These are phyloP conservation scores for Esteya vermicola DNA, from an alignment of 2,329 filamentous ascomycete species.

Conservation along the genomic window DNA sequence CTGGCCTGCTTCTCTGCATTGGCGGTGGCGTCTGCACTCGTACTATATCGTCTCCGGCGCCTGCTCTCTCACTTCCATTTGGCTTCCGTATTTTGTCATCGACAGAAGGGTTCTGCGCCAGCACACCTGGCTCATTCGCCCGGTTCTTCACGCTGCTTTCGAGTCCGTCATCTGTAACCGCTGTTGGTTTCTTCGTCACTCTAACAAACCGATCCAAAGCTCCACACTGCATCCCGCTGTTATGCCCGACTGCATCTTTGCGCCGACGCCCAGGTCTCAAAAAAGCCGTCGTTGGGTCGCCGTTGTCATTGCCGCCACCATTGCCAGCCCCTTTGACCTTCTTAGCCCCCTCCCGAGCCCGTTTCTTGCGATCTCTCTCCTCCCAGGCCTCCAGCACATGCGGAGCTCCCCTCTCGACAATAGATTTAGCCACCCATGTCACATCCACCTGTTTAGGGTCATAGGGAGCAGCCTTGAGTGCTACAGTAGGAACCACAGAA, in stretches of 20 bases:
- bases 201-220: slow-evolving; percentile 24
- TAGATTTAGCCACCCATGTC: slow-evolving; percentile 52
- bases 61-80: neutral
- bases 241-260: neutral
- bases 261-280: neutral
- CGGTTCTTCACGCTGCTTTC: neutral
- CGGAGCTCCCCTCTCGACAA: slow-evolving; percentile 51
- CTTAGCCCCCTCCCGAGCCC: slow-evolving; percentile 11
- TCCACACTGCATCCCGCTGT: slow-evolving; percentile 12
- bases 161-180: no score
- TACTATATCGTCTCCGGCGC: neutral
- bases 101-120: neutral
- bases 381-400: slow-evolving; percentile 53
- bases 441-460: slow-evolving; percentile 53
- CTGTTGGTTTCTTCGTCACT: slow-evolving; percentile 18
- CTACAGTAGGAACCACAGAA: no score
- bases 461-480: slow-evolving; percentile 23
- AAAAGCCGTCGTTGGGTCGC: neutral
- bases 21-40: neutral
- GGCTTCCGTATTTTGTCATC: neutral
- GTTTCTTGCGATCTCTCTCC: slow-evolving; percentile 16
- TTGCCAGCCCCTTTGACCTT: slow-evolving; percentile 5
- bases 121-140: neutral
- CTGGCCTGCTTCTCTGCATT: neutral
- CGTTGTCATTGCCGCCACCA: slow-evolving; percentile 2